A percentile compares a stretch with the other conserved stretches of the same genome.
These are phyloP conservation scores for Tylopilus sp. DNA, from an alignment of 768 basidiomycete species.

Conservation along the genomic window DNA sequence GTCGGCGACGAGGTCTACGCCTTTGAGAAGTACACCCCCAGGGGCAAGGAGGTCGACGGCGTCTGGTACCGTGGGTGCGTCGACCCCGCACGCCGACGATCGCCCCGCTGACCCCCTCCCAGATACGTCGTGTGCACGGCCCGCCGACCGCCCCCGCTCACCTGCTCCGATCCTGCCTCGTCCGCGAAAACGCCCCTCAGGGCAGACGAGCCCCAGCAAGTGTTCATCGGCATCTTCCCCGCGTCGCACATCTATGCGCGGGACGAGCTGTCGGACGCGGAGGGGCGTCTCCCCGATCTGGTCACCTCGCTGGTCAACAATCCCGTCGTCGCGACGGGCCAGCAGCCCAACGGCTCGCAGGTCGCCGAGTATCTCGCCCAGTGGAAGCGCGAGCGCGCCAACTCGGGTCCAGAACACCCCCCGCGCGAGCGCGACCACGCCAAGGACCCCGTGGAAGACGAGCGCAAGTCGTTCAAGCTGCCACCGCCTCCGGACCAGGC, in stretches of 20 bases:
- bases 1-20: slow-evolving; percentile 97
- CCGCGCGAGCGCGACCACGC: slow-evolving; percentile 30
- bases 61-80: slow-evolving; percentile 94
- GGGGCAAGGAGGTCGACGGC: slow-evolving; percentile 69
- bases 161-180: slow-evolving; percentile 60
- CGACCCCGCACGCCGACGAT: not conserved
- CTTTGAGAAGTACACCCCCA: slow-evolving; percentile 85
- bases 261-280: slow-evolving; percentile 83
- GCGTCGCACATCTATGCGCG: slow-evolving; percentile 84
- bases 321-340: slow-evolving; percentile 26
- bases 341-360: slow-evolving; percentile 34
- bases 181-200: slow-evolving; percentile 49
- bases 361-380: slow-evolving; percentile 46
- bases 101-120: not conserved
- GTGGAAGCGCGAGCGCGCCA: slow-evolving; percentile 38
- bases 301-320: slow-evolving; percentile 52
- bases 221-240: slow-evolving; percentile 93
- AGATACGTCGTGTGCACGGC: slow-evolving; percentile 88
- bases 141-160: slow-evolving; percentile 61
- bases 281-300: slow-evolving; percentile 77
- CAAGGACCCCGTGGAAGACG: slow-evolving; percentile 40
- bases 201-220: slow-evolving; percentile 77
- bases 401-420: slow-evolving; percentile 26
- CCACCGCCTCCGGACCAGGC: slow-evolving; percentile 74
- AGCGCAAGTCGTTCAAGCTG: slow-evolving; percentile 66